A percentile compares a stretch with the other conserved stretches of the same genome.
phyloP scores from a whole-genome alignment of 192 early-diverging fungal genomes.

The Backusella australiensis region DNA sequence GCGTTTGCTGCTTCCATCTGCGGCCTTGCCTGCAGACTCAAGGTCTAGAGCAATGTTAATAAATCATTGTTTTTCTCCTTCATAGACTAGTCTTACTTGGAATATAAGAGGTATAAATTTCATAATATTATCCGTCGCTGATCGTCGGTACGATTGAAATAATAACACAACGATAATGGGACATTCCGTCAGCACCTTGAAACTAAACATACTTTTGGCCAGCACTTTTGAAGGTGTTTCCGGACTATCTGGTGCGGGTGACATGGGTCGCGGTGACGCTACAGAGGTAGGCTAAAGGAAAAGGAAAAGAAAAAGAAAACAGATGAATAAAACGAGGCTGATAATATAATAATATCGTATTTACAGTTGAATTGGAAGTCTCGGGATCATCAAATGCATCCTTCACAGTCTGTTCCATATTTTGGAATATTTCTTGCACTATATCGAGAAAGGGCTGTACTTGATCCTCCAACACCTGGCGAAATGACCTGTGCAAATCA shows the following conservation, averaged over 20 bases:
- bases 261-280: constrained; percentile 72
- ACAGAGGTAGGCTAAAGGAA: constrained; percentile 15
- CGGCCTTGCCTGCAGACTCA: constrained; percentile 53
- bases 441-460: constrained; percentile 89
- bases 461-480: constrained; percentile 77
- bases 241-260: constrained; percentile 64
- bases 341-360: not conserved
- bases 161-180: constrained; percentile 97
- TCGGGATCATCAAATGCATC: constrained; percentile 78
- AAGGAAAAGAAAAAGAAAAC: not conserved
- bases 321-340: not conserved
- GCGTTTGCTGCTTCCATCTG: constrained; percentile 53
- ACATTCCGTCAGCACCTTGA: constrained; percentile 98
- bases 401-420: constrained; percentile 83
- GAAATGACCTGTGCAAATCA: constrained; percentile 90
- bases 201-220: constrained; percentile 74
- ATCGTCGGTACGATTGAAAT: constrained; percentile 86
- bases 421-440: constrained; percentile 91
- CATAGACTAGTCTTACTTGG: constrained; percentile 45
- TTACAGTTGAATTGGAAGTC: constrained; percentile 40
- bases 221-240: constrained; percentile 62
- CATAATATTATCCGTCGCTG: constrained; percentile 79
- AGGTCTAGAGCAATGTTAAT: constrained; percentile 36
- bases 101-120: constrained; percentile 89
- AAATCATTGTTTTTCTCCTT: not conserved